Conservation (phyloP, 2,329 filamentous ascomycete genomes). For the Xylariaceae sp. region DNA sequence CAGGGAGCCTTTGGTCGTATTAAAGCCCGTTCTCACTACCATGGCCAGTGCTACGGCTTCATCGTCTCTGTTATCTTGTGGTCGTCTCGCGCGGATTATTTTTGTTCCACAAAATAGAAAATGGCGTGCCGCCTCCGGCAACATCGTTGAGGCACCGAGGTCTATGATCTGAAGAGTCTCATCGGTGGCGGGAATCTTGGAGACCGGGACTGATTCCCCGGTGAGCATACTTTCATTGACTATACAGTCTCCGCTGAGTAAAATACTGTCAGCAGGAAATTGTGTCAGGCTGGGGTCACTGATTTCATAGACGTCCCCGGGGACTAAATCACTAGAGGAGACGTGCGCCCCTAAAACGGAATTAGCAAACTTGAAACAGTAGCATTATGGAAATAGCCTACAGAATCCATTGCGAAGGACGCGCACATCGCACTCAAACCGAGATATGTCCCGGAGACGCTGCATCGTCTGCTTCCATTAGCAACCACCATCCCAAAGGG, state of each 20-base stretch:
- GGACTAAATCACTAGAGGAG: slow-evolving; percentile 85
- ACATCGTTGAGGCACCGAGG: slow-evolving; percentile 79
- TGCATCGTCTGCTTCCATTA: slow-evolving; percentile 73
- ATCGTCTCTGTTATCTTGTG: slow-evolving; percentile 83
- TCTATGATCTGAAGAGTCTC: slow-evolving; percentile 79
- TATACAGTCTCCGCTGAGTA: slow-evolving; percentile 94
- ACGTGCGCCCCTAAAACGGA: slow-evolving; percentile 73
- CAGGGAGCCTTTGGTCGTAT: slow-evolving; percentile 94
- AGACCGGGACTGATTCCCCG: slow-evolving; percentile 95
- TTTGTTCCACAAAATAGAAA: slow-evolving; percentile 96
- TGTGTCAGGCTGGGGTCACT: slow-evolving; percentile 89
- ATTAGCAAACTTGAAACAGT: slow-evolving; percentile 35
- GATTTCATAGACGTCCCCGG: slow-evolving; percentile 95
- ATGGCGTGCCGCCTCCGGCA: slow-evolving; percentile 82
- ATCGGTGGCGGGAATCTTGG: slow-evolving; percentile 84
- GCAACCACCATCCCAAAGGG: background rate
- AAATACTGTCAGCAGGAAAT: slow-evolving; percentile 89
- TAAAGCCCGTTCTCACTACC: slow-evolving; percentile 93
- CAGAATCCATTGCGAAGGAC: slow-evolving; percentile 95
- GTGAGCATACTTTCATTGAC: slow-evolving; percentile 99
- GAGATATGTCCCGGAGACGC: slow-evolving; percentile 86
- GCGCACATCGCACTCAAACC: slow-evolving; percentile 93
- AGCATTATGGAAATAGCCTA: slow-evolving; percentile 48
- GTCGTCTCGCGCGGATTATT: slow-evolving; percentile 86
- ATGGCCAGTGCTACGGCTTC: slow-evolving; percentile 92